Evolutionary conservation across 257 asterid genomes (phyloP), one percentile per base, ranked within the genome.

Genomic region (Plectranthus barbatus): DNA sequence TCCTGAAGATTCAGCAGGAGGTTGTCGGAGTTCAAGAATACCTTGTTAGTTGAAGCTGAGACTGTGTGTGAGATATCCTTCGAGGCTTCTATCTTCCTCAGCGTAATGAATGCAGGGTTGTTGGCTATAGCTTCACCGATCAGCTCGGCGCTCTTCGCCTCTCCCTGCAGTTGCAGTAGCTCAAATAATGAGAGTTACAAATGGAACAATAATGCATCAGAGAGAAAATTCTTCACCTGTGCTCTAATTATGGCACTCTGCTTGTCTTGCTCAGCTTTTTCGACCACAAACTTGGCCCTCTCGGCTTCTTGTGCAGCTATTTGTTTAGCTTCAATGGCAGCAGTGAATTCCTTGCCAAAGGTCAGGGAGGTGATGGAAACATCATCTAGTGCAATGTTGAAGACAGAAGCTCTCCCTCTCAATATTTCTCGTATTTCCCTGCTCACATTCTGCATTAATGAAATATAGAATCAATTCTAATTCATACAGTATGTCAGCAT

Each of bases 241-340:
- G 96, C 96, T 76, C 84, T 79, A 66, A 88, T 80, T 39, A 86
- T 62, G 72, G 93, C 96, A 69, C 86, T 80, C 55, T 13, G 71
- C 75, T 88, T 86, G 75, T 88, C 96, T 76, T 86, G 96, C 81
- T 88, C 95, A n/a, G 95, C 96, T 70, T 82, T 88, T 33, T 86
- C 91, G 18, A 90, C 97, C 26, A 86, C 91, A 37, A 82, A 86
- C 79, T 81, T 90, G 9, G 94, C 94, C 71, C 94, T 84, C 72
- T 89, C 95, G 11, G 97, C 97, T 69, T 86, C 97, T 73, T 89
- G 95, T 6, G 94, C 94, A 61, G 95, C 95, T 17, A 89, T 84
- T 67, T 86, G 95, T 72, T 89, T 89, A 46, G 97, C 95, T 86
- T 89, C 96, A 69, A 89, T 84, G 15, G 96, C 94, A 54, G 87